Evolutionary conservation across 2,329 filamentous ascomycete species (phyloP), one percentile per base, ranked within the genome.

Genomic region (Fusarium nygamai): DNA sequence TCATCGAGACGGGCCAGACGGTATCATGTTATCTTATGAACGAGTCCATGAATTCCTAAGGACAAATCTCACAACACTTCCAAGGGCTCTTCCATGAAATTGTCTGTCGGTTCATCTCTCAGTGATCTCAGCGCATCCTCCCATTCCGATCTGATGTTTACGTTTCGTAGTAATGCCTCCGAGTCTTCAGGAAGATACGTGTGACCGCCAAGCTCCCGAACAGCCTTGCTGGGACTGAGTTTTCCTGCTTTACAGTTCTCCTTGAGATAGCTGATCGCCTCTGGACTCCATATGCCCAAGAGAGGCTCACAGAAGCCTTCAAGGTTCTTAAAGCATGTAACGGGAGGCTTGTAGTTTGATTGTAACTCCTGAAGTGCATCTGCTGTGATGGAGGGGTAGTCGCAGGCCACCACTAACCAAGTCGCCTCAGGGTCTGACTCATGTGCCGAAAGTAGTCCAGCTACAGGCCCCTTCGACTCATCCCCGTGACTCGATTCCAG

Each of bases 281-380:
- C 6, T 9, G 48, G 29, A 16, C 59, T 36, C 59, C 59, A 62
- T 2, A 62, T 44, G 0, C 59, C 59, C 4, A 62, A 16, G 4
- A 62, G 33, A 57, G 59, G 59, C 5, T 62, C 48, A 5, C 31
- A 62, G 6, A 56, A 44, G 2, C 59, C 59, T 5, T 36, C 20
- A 2, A 9, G 1, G n/a, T 62, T 62, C 0, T 8, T 2, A 3
- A 62, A 62, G 6, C 48, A 57, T 7, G 59, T 62, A 1, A 62
- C 48, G 0, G 48, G 38, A 2, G 24, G 5, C 4, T 0, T 36
- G 5, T 57, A 44, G 12, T 5, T 6, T 10, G 38, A 9, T 22
- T 16, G 24, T 0, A 62, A 5, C 0, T 44, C 29, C 0, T 20
- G 4, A 3, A 61, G 20, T 0, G 38, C 48, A 6, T 20, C 6